Base-by-base conservation (phyloP, 495 filamentous ascomycete genomes). In the Lasiosphaeris hirsuta region DNA sequence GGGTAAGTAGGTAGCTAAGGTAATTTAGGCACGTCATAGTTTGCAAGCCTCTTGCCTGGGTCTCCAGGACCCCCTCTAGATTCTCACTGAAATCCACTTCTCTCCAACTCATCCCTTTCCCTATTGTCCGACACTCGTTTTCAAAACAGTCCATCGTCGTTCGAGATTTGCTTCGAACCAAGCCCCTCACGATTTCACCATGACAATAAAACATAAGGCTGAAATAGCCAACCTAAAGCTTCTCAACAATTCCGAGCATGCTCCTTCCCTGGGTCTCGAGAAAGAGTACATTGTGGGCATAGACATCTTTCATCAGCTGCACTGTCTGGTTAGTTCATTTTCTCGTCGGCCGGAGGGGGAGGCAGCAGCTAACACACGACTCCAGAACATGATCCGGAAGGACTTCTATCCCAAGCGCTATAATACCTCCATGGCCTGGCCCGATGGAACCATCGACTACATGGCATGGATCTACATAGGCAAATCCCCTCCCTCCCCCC, bases 241-340 rank as follows among this genome's bases (percentile, higher is more conserved):
- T 9, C 3, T 30, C 18, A 48, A 30, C 45, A 10, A 48, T 9
- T 30, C 45, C 14, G 18, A 23, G 8, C 14, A 14, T 1, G 19
- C 33, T 30, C 45, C 45, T 1, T 51, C 6, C 35, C 51, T 7
- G 38, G 51, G 4, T 41, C 18, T 30, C n/a, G 49, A 51, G 19
- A 40, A 51, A 10, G 37, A 65, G 10, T 66, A 66, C 56, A 34
- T 52, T 42, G 58, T 66, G 4, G 50, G 19, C 2, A 33, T 68
- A 5, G 65, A 68, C 39, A 64, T 69, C 5, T 69, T 69, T 51
- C 64, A 67, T 49, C 66, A 69, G 51, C 62, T 69, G 11, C 66
- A 67, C 51, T 69, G 66, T 43, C 50, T 69, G 13, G 63, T 65
- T 40, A 44, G 60, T 36, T 14, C 18, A 38, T 42, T 34, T 15